Percentiles rank a stretch among this genome's conserved stretches.
phyloP scores from a whole-genome alignment of 768 basidiomycete species.

The Amanita subjunquillea region DNA sequence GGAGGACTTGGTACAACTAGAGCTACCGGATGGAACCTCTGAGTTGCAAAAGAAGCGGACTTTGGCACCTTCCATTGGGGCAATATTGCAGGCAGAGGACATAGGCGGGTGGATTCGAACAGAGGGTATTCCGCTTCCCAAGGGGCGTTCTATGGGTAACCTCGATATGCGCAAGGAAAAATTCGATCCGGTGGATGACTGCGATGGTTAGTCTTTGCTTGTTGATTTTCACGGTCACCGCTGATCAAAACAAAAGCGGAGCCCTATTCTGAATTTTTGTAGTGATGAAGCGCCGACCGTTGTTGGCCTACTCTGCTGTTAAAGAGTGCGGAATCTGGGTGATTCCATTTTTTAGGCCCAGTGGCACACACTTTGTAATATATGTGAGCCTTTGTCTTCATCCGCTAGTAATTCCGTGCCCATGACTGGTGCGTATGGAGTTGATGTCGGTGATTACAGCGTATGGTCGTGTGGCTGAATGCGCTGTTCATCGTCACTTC shows the following conservation, averaged over 20 bases:
- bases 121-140: conserved; percentile 5
- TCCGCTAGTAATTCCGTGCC: too few relatives aligned
- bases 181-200: conserved; percentile 16
- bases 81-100: conserved; percentile 9
- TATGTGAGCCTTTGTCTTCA: too few relatives aligned
- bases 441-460: too few relatives aligned
- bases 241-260: background rate
- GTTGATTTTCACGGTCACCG: background rate
- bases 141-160: conserved; percentile 13
- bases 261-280: background rate
- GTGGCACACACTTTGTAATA: too few relatives aligned
- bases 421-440: too few relatives aligned
- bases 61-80: background rate
- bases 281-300: background rate
- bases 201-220: conserved; percentile 10
- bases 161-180: conserved; percentile 14
- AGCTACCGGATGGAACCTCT: background rate
- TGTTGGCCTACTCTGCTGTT: background rate
- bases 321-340: too few relatives aligned
- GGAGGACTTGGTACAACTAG: background rate
- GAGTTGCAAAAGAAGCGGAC: background rate
- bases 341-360: too few relatives aligned
- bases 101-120: conserved; percentile 15
- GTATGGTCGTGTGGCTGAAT: too few relatives aligned
- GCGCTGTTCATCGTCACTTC: too few relatives aligned